Evolutionary conservation across 2,329 filamentous ascomycete genomes (phyloP).

Genomic region (Juglanconis oblonga): DNA sequence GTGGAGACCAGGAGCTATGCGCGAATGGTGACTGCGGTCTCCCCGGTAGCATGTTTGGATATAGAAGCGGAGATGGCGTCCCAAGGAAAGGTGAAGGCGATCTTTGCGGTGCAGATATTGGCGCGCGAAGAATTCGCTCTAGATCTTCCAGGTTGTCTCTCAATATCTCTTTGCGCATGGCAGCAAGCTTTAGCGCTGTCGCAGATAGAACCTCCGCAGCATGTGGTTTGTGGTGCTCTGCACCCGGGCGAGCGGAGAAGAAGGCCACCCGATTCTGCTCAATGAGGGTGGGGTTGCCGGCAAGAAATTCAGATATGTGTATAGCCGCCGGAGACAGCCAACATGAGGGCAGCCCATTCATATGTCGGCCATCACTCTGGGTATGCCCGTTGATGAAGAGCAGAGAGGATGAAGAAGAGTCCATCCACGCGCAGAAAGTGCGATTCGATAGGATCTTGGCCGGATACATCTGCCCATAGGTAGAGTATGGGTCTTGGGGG

Average conservation of each 20-base stretch:
- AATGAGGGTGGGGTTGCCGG: no score
- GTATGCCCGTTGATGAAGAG: slow-evolving; percentile 1
- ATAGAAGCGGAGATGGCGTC: not conserved
- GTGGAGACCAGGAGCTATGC: not conserved
- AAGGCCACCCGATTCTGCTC: not conserved
- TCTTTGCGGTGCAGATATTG: not conserved
- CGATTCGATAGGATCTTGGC: not conserved
- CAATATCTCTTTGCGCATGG: not conserved
- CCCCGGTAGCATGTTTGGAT: not conserved
- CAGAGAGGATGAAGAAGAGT: not conserved
- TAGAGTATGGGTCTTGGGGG: not conserved
- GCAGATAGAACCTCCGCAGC: not conserved
- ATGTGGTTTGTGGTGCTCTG: not conserved
- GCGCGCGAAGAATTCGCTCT: not conserved
- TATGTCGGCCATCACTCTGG: not conserved
- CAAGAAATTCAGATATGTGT: not conserved
- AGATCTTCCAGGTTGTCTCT: not conserved
- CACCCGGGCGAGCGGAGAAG: slow-evolving; percentile 1
- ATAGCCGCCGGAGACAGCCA: slow-evolving; percentile 5
- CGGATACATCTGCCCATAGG: not conserved
- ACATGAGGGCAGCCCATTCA: not conserved
- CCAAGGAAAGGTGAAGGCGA: not conserved
- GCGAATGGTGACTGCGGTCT: not conserved
- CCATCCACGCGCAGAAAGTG: not conserved
- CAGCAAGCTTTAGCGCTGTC: not conserved